Evolutionary conservation across 148 eudicot genomes (phyloP).

Genomic region (Camellia lanceoleosa): DNA sequence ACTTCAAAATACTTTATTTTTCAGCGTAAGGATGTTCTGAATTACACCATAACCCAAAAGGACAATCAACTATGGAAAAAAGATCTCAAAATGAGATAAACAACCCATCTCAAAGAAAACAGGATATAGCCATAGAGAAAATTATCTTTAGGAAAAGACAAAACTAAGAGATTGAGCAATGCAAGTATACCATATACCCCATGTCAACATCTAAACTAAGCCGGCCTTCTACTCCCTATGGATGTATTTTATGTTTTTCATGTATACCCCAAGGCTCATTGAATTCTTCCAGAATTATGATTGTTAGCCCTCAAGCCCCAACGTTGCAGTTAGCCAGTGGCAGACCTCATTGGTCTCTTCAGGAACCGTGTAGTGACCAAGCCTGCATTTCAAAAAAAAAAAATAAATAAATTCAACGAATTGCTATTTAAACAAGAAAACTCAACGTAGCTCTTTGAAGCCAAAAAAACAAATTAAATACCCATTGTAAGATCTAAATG

Average conservation of each 20-base stretch:
- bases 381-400: conserved; percentile 29
- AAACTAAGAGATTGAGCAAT: conserved; percentile 13
- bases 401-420: not conserved
- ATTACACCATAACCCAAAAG: not conserved
- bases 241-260: not conserved
- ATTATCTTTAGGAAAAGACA: conserved; percentile 9
- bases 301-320: conserved; percentile 45
- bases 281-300: not conserved
- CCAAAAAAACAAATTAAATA: conserved; percentile 20
- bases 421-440: not conserved
- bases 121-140: not conserved
- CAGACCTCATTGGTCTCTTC: conserved; percentile 65
- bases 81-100: not conserved
- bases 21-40: not conserved
- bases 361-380: conserved; percentile 70
- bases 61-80: not conserved
- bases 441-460: not conserved
- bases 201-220: conserved; percentile 17
- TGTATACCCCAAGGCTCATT: conserved; percentile 12
- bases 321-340: conserved; percentile 45
- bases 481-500: conserved; percentile 59
- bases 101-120: not conserved
- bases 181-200: conserved; percentile 19
- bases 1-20: not conserved
- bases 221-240: conserved; percentile 7